Percentiles rank a stretch among this genome's conserved stretches.
Conservation (phyloP, 805 yeast species). For the Lipomyces chichibuensis region DNA sequence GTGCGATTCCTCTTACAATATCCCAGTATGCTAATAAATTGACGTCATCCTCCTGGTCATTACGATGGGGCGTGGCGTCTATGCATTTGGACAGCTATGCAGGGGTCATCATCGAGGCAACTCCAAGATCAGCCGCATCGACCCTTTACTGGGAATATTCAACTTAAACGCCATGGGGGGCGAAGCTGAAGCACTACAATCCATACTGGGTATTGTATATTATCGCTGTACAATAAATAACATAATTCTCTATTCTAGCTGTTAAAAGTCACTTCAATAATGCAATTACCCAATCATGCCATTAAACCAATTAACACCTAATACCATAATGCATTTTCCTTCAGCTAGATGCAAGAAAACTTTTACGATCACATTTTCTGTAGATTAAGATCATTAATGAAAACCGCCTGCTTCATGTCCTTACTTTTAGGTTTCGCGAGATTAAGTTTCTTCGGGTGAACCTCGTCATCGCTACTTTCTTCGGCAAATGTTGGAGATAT, state of each 20-base stretch:
- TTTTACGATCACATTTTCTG: background rate
- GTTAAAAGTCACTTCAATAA: background rate
- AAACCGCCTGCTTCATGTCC: constrained; percentile 3
- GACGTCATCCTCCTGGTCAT: too few relatives aligned
- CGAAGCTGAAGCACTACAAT: background rate
- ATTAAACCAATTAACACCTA: background rate
- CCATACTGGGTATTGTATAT: background rate
- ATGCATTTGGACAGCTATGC: background rate
- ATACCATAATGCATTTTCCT: background rate
- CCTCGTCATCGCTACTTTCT: background rate
- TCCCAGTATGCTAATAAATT: background rate
- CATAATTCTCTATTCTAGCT: background rate
- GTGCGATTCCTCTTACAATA: background rate
- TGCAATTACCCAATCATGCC: background rate
- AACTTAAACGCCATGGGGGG: background rate
- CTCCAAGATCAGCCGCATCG: background rate
- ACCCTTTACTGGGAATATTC: too few relatives aligned
- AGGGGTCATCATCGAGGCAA: background rate
- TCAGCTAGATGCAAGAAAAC: background rate
- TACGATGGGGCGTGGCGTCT: background rate
- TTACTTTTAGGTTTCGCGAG: background rate
- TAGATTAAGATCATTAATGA: constrained; percentile 1
- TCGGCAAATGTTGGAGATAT: constrained; percentile 43
- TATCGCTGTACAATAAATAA: background rate
- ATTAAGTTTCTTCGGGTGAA: background rate